Conservation (phyloP, 2,329 filamentous ascomycete genomes). For the Curvularia sp. region DNA sequence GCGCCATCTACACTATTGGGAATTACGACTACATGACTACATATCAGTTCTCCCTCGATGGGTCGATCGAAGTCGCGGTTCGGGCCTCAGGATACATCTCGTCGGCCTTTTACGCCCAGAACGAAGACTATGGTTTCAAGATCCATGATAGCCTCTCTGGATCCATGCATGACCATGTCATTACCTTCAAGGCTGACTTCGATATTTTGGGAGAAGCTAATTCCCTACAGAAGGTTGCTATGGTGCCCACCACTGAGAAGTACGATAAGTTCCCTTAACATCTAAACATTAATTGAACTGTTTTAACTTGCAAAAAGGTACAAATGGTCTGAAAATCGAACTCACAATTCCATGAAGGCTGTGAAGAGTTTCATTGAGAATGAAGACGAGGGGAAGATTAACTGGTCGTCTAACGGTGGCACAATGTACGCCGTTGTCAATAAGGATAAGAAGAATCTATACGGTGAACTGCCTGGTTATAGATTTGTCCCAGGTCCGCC, state of each 20-base stretch:
- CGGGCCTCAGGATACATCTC: slow-evolving; percentile 1
- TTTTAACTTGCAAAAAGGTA: neutral
- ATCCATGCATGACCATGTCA: slow-evolving; percentile 3
- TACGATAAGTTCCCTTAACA: neutral
- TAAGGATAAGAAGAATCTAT: neutral
- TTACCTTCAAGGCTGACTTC: slow-evolving; percentile 4
- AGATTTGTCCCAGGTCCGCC: neutral
- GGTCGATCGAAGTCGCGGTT: slow-evolving; percentile 1
- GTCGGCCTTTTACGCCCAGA: neutral
- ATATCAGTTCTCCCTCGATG: slow-evolving; percentile 3
- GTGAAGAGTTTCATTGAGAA: slow-evolving; percentile 1
- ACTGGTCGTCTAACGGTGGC: slow-evolving; percentile 2
- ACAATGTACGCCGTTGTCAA: slow-evolving; percentile 3
- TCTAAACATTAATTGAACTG: neutral
- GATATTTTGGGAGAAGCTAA: slow-evolving; percentile 2
- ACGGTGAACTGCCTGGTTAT: neutral
- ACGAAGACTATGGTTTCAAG: slow-evolving; percentile 4
- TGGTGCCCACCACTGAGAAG: neutral
- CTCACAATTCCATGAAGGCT: neutral
- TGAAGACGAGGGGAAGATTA: slow-evolving; percentile 2
- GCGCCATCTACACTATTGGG: slow-evolving; percentile 1
- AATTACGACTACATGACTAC: slow-evolving; percentile 6
- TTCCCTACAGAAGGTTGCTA: slow-evolving; percentile 2
- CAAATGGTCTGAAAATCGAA: slow-evolving; percentile 1
- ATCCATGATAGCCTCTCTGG: slow-evolving; percentile 4